Percentiles rank a stretch among this genome's conserved stretches.
phyloP scores from a whole-genome alignment of 2,329 filamentous ascomycete genomes.

The Sarocladium oryzae region DNA sequence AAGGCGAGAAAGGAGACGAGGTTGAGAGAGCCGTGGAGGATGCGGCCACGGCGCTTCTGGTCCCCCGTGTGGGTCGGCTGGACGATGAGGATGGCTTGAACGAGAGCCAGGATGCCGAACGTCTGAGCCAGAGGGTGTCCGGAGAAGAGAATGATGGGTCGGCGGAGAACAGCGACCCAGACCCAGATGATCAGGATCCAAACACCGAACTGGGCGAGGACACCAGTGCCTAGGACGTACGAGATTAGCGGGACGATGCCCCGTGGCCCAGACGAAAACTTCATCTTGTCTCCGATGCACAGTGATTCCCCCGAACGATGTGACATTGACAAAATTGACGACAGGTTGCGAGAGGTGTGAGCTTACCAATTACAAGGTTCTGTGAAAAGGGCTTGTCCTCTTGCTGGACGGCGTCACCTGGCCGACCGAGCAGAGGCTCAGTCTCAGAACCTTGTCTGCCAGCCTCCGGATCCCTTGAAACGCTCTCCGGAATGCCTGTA shows the following conservation, averaged over 20 bases:
- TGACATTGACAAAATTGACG: too few species aligned
- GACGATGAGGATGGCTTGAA: slow-evolving; percentile 75
- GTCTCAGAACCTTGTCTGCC: slow-evolving; percentile 26
- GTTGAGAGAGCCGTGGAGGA: slow-evolving; percentile 65
- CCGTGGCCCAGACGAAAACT: not conserved
- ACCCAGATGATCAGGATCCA: slow-evolving; percentile 69
- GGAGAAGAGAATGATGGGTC: slow-evolving; percentile 73
- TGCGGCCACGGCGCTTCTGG: slow-evolving; percentile 61
- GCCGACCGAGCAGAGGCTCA: slow-evolving; percentile 42
- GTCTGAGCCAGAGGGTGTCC: slow-evolving; percentile 71
- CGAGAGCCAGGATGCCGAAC: slow-evolving; percentile 64
- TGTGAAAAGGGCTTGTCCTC: slow-evolving; percentile 55
- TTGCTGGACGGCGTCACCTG: slow-evolving; percentile 67
- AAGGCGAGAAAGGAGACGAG: slow-evolving; percentile 55
- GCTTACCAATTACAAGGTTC: slow-evolving; percentile 70
- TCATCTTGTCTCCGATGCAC: not conserved
- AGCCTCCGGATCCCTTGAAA: slow-evolving; percentile 18
- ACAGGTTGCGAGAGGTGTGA: not conserved
- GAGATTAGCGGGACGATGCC: not conserved
- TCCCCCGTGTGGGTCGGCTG: slow-evolving; percentile 75
- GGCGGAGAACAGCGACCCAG: slow-evolving; percentile 70
- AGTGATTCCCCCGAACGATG: too few species aligned
- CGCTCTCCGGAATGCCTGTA: slow-evolving; percentile 55
- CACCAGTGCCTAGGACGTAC: slow-evolving; percentile 61
- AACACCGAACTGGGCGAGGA: slow-evolving; percentile 72